phyloP scores from a whole-genome alignment of 2,329 filamentous ascomycete species.

The Hortaea sp. region DNA sequence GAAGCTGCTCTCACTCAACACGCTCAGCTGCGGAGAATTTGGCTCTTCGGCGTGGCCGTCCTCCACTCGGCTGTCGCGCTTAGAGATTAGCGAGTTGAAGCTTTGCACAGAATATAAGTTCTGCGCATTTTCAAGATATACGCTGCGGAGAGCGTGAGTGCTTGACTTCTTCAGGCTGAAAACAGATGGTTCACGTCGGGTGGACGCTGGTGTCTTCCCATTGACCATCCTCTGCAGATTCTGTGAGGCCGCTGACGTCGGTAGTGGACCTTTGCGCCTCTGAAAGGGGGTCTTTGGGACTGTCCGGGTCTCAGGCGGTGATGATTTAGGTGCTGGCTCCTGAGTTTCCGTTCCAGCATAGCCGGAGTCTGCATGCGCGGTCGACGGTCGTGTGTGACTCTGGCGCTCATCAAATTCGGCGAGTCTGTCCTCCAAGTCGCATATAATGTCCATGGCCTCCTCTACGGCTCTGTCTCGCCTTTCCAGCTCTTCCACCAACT shows the following conservation, averaged over 20 bases:
- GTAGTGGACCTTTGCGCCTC: constrained; percentile 2
- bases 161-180: constrained; percentile 23
- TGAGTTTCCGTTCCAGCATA: constrained; percentile 25
- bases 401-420: constrained; percentile 15
- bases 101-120: constrained; percentile 24
- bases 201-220: constrained; percentile 13
- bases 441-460: constrained; percentile 61
- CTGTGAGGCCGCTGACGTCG: constrained; percentile 15
- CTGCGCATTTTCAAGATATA: constrained; percentile 22
- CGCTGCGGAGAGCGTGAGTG: constrained; percentile 25
- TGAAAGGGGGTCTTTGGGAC: neutral
- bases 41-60: constrained; percentile 18
- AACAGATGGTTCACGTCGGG: constrained; percentile 22
- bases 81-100: constrained; percentile 26
- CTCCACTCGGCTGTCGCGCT: constrained; percentile 15
- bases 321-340: constrained; percentile 18
- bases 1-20: constrained; percentile 29
- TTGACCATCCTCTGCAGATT: constrained; percentile 14
- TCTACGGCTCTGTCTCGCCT: constrained; percentile 61
- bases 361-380: constrained; percentile 25
- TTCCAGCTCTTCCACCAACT: constrained; percentile 51
- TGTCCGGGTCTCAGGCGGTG: constrained; percentile 12
- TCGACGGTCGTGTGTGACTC: constrained; percentile 22
- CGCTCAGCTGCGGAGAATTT: constrained; percentile 25
- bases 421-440: constrained; percentile 47